Evolutionary conservation across 176 grass and related monocot genomes (phyloP).

Genomic region (Melocanna baccifera): DNA sequence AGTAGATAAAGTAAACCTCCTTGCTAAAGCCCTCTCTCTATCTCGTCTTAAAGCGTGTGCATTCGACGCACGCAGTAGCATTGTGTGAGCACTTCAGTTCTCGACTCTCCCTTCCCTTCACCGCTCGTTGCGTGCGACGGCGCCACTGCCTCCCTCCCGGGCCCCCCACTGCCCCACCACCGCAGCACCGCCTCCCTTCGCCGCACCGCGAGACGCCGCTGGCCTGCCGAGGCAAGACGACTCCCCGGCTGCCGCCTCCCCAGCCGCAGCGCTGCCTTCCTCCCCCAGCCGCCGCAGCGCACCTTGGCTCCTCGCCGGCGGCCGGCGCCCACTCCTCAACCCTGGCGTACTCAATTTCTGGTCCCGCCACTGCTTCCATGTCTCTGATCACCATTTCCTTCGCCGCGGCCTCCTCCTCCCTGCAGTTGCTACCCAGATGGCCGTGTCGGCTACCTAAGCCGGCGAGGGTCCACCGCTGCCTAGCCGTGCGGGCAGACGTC

Average conservation of each 20-base stretch:
- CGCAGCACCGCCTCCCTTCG: not conserved
- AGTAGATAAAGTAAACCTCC: constrained; percentile 11
- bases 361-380: not conserved
- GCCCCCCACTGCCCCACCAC: too few species aligned
- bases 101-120: not conserved
- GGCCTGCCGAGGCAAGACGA: not conserved
- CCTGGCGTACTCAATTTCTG: not conserved
- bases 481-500: constrained; percentile 48
- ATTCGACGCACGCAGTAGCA: too few species aligned
- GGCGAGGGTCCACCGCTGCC: constrained; percentile 14
- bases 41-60: too few species aligned
- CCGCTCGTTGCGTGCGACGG: not conserved
- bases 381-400: constrained; percentile 1
- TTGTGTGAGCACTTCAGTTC: too few species aligned
- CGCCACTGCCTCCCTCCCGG: not conserved
- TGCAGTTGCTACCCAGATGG: constrained; percentile 6
- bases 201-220: not conserved
- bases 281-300: not conserved
- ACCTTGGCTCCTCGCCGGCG: not conserved
- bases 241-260: not conserved
- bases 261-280: not conserved
- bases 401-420: not conserved
- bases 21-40: not conserved
- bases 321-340: not conserved
- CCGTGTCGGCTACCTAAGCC: not conserved